These are phyloP conservation scores for Penicillium olsonii DNA, from an alignment of 2,329 filamentous ascomycete genomes.

Conservation along the genomic window DNA sequence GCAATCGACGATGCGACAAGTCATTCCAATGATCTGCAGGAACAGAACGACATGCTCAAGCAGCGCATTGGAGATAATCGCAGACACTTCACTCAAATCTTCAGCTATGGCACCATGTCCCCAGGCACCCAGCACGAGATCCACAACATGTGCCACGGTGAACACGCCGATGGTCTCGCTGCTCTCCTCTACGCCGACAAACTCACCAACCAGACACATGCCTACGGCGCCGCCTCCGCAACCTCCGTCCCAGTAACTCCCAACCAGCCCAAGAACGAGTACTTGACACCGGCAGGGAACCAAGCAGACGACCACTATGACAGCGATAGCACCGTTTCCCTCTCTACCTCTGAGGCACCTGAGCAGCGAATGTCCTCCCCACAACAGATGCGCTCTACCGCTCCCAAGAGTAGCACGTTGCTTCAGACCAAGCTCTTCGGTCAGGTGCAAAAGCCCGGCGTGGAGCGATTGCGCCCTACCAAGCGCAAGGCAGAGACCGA, in stretches of 20 bases:
- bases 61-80: constrained; percentile 86
- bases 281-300: constrained; percentile 62
- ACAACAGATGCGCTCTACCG: constrained; percentile 28
- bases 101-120: constrained; percentile 70
- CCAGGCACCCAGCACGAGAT: constrained; percentile 59
- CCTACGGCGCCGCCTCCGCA: constrained; percentile 47
- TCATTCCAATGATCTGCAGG: constrained; percentile 67
- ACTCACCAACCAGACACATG: constrained; percentile 37
- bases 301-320: constrained; percentile 58
- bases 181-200: constrained; percentile 44
- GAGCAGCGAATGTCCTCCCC: constrained; percentile 50
- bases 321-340: constrained; percentile 83
- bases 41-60: constrained; percentile 76
- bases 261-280: constrained; percentile 54
- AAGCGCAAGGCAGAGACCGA: constrained; percentile 46
- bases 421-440: constrained; percentile 67
- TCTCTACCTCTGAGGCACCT: constrained; percentile 56
- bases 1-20: constrained; percentile 77
- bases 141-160: constrained; percentile 38
- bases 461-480: constrained; percentile 33
- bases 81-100: constrained; percentile 78
- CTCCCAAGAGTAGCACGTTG: constrained; percentile 47
- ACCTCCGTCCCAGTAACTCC: constrained; percentile 76
- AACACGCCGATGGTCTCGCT: constrained; percentile 40
- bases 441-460: constrained; percentile 58